These are phyloP conservation scores for Tricholoma saponaceum DNA, from an alignment of 768 basidiomycete species.

Conservation along the genomic window DNA sequence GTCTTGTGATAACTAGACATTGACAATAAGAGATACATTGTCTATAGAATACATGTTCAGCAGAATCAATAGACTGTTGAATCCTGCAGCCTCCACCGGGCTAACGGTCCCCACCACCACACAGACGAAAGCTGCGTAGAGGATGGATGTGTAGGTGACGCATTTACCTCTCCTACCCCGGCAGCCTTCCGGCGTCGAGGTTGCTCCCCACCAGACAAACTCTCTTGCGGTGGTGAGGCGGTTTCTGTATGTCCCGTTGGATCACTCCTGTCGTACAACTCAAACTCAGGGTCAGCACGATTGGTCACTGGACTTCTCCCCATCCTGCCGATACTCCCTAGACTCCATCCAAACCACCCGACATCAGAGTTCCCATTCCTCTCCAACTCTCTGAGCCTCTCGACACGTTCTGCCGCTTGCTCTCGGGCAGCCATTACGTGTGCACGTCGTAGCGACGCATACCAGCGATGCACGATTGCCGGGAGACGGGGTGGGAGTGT, in stretches of 20 bases:
- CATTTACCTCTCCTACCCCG: neutral
- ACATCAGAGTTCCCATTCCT: constrained; percentile 26
- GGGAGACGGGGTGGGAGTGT: constrained; percentile 37
- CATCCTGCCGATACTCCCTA: constrained; percentile 58
- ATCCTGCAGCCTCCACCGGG: constrained; percentile 72
- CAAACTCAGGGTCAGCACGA: constrained; percentile 14
- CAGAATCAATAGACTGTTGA: constrained; percentile 57
- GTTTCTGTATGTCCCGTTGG: constrained; percentile 9
- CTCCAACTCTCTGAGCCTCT: constrained; percentile 62
- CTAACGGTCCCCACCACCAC: constrained; percentile 82
- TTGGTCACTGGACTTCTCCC: constrained; percentile 8
- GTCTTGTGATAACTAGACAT: constrained; percentile 5
- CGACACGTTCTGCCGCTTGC: constrained; percentile 65
- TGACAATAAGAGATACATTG: neutral
- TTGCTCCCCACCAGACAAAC: constrained; percentile 1
- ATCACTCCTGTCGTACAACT: constrained; percentile 14
- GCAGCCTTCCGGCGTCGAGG: constrained; percentile 1
- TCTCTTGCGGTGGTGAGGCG: neutral
- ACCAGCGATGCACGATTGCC: constrained; percentile 47
- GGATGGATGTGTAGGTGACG: neutral
- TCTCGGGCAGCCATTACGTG: constrained; percentile 67
- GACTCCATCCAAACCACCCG: constrained; percentile 56
- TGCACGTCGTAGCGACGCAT: constrained; percentile 58
- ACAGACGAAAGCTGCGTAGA: constrained; percentile 35
- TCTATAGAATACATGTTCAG: too few species aligned